Percentiles rank a stretch among this genome's conserved stretches.
Evolutionary conservation across 2,329 filamentous ascomycete genomes (phyloP).

Genomic region (Blastomyces emzantsi): DNA sequence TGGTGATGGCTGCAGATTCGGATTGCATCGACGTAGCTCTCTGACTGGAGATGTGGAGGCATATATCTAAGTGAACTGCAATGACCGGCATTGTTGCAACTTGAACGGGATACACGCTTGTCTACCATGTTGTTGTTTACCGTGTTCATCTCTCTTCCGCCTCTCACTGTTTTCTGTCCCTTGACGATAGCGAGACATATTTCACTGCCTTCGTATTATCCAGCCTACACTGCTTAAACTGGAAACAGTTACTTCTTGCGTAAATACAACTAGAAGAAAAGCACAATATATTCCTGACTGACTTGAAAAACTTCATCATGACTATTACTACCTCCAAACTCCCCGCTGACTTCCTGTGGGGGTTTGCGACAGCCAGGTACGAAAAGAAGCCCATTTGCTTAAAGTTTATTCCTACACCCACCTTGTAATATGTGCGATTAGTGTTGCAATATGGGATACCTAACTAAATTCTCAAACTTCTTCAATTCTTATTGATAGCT

Average conservation of each 20-base stretch:
- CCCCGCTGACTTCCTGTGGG: slow-evolving; percentile 65
- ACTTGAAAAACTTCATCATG: not conserved
- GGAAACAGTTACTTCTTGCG: not conserved
- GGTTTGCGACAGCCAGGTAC: slow-evolving; percentile 68
- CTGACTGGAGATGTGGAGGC: not conserved
- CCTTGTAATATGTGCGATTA: not conserved
- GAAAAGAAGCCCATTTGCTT: slow-evolving; percentile 23
- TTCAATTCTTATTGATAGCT: slow-evolving; percentile 43
- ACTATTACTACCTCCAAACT: slow-evolving; percentile 34
- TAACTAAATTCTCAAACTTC: not conserved
- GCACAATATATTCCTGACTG: not conserved
- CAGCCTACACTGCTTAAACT: not conserved
- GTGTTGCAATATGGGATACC: not conserved
- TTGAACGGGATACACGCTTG: not conserved
- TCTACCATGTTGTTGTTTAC: not conserved
- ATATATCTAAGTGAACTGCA: not conserved
- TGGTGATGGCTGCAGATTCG: slow-evolving; percentile 4
- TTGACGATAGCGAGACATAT: not conserved
- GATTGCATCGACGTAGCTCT: slow-evolving; percentile 3
- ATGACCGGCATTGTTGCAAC: not conserved
- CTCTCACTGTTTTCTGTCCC: not conserved
- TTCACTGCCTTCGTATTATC: not conserved
- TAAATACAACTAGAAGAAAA: not conserved
- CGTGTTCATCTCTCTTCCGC: not conserved
- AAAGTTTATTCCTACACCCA: not conserved